Base-by-base conservation (phyloP, 164 flowering plant species). In the Magnolia officinalis region DNA sequence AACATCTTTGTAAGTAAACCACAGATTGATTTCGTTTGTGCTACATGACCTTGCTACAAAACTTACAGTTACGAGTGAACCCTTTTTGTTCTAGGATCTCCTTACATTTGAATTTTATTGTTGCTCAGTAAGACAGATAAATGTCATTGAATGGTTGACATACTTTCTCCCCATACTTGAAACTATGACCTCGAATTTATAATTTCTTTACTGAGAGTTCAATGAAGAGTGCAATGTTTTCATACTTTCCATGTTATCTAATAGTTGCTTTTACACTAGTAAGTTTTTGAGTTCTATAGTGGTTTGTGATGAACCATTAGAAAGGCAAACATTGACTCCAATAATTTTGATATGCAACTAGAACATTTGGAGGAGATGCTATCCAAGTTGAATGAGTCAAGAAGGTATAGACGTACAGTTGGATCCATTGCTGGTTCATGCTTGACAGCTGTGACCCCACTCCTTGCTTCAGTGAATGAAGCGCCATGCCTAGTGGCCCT, bases 341-440 rank as follows among this genome's bases (percentile, higher is more conserved):
- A 29, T 72, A 66, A 77, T 75, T 65, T 69, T 67, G 78, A 74
- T 78, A 52, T 76, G 74, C 77, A 69, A 50, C 76, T 77, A 72
- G 88, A 84, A 77, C 74, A 85, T 66, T 91, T 88, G 95, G 98
- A 92, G 78, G 79, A 68, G 24, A 77, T 88, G 75, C 66, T 89
- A 76, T 84, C 85, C 81, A 83, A 88, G 75, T 74, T 95, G 79
- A 93, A 87, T 78, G 90, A 90, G 73, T 84, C 82, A 13, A 88
- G 71, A 84, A 88, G 91, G 82, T 93, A 89, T 72, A 81, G 99
- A 72, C 81, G 88, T 63, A 92, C 83, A 50, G 92, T 95, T 78
- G 98, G 91, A 71, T 91, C 96, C 63, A 80, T 95, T 82, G 88
- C 86, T 58, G 85, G 85, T 50, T 95, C 99, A 72, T 91, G 97